Conservation (phyloP, 495 filamentous ascomycete species). For the Lindgomyces ingoldianus region DNA sequence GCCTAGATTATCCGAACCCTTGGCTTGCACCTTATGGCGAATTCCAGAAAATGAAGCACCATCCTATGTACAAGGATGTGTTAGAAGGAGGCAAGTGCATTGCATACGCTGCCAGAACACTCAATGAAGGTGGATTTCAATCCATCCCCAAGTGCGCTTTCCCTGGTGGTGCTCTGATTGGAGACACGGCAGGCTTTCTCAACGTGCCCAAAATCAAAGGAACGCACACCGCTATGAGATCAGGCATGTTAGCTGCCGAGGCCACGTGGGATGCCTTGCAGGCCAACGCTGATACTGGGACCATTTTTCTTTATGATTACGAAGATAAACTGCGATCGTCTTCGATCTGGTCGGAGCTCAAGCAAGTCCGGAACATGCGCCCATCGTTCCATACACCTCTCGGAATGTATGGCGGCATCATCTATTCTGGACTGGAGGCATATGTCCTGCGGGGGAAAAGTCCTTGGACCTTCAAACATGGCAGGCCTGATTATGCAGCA, state of each 20-base stretch:
- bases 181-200: constrained; percentile 93
- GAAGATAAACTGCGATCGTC: constrained; percentile 86
- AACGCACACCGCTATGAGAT: constrained; percentile 96
- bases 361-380: constrained; percentile 95
- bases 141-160: constrained; percentile 96
- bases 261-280: constrained; percentile 76
- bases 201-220: constrained; percentile 99
- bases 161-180: constrained; percentile 92
- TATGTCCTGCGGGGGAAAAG: constrained; percentile 79
- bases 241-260: constrained; percentile 94
- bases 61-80: constrained; percentile 78
- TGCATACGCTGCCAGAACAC: constrained; percentile 88
- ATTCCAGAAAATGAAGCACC: constrained; percentile 98
- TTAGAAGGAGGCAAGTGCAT: constrained; percentile 96
- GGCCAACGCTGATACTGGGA: constrained; percentile 54
- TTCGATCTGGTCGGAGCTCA: constrained; percentile 89
- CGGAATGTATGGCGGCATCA: constrained; percentile 81
- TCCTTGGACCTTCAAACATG: constrained; percentile 94
- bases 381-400: constrained; percentile 87
- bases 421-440: constrained; percentile 93
- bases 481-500: constrained; percentile 67
- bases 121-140: constrained; percentile 96
- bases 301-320: constrained; percentile 92
- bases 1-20: constrained; percentile 93
- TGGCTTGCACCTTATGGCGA: constrained; percentile 95